Conservation (phyloP, 1,284 basidiomycete genomes). For the Fomitopsis betulina region DNA sequence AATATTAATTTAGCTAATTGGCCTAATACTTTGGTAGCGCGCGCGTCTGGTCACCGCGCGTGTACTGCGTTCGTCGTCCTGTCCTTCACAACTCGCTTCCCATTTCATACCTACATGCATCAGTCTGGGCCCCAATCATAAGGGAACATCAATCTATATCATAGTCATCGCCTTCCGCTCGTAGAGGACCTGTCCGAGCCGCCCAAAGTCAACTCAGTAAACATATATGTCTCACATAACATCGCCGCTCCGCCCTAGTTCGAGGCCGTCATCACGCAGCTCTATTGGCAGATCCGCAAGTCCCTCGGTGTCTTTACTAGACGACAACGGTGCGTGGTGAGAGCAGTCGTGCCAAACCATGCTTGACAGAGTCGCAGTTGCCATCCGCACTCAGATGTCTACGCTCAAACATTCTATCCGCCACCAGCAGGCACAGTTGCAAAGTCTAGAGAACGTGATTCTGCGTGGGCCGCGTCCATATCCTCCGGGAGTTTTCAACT, state of each 20-base stretch:
- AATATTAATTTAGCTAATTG: background rate
- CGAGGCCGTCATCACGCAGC: constrained; percentile 51
- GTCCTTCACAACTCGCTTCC: background rate
- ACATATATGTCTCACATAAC: background rate
- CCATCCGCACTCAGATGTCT: constrained; percentile 69
- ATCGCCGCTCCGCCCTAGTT: constrained; percentile 3
- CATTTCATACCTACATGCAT: background rate
- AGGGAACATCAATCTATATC: background rate
- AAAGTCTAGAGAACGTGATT: constrained; percentile 58
- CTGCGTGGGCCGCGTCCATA: constrained; percentile 59
- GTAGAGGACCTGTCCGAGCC: background rate
- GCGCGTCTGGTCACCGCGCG: background rate
- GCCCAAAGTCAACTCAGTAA: background rate
- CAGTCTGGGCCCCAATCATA: background rate
- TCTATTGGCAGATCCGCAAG: constrained; percentile 42
- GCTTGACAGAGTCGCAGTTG: constrained; percentile 37
- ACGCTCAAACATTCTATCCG: constrained; percentile 72
- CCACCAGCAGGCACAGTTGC: constrained; percentile 71
- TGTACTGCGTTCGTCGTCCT: background rate
- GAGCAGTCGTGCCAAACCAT: background rate
- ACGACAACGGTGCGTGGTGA: constrained; percentile 50
- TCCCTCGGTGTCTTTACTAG: constrained; percentile 41
- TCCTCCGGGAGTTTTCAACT: constrained; percentile 38
- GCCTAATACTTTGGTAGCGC: background rate
- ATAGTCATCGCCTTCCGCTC: background rate